Base-by-base conservation (phyloP, 805 yeast species). In the Kuraishia cidri region DNA sequence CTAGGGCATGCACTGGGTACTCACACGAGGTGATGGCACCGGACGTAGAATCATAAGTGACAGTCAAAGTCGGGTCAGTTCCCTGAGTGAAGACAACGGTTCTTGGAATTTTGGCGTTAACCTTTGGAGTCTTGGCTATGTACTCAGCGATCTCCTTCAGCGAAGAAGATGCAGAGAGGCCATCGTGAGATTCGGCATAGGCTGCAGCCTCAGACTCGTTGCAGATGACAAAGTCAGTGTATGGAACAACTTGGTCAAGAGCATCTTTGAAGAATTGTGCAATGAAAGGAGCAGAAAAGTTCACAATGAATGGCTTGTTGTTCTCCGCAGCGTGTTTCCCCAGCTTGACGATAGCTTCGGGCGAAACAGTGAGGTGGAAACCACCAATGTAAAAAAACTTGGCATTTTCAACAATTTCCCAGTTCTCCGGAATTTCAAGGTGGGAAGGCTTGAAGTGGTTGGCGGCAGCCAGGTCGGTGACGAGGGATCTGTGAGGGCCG, bases 361-460 rank as follows among this genome's bases (percentile, higher is more conserved):
- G 96, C 44, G 95, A 84, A 37, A 92, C 99, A 37, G 99, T 92
- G 64, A 92, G 72, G 62, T 92, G 99, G 85, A 79, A 92, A n/a
- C 99, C 99, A 51, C 97, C 98, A 54, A 92, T 82, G 73, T 92
- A 92, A 70, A 65, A 92, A 50, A 67, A 70, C 57, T 77, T 68
- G 39, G 90, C 97, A 32, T 64, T 67, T 62, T 85, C 87, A 40
- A 92, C 95, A 38, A 67, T 62, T 43, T 64, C 64, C 96, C 97
- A 88, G 72, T 88, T 85, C 62, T 81, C 94, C 43, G 94, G 84
- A 53, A 73, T 73, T 54, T 84, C 78, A 54, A 92, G 72, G 61
- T 92, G 97, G 37, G 74, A 74, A 32, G 90, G 79, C 53, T 81
- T 82, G 79, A 87, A 92, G 61, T 86, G 94, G 69, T 92, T 92